Percentiles rank a stretch among this genome's conserved stretches.
Evolutionary conservation across 1,139 yeast species (phyloP).

Genomic region (Ashbya aceris): DNA sequence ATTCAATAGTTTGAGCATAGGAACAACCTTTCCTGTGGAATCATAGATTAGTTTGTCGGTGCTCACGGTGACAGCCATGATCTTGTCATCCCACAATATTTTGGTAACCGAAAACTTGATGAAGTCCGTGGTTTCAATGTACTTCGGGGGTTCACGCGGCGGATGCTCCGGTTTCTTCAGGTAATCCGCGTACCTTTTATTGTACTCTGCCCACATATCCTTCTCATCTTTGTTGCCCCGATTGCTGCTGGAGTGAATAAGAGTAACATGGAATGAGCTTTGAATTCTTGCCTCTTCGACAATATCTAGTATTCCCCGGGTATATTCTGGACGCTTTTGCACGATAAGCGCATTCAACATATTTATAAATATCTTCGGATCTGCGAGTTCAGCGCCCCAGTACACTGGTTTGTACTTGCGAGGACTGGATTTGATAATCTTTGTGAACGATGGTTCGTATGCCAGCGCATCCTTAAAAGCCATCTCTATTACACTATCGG

Average conservation of each 20-base stretch:
- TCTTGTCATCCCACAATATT: slow-evolving; percentile 43
- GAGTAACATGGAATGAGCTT: slow-evolving; percentile 63
- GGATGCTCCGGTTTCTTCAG: slow-evolving; percentile 7
- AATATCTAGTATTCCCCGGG: neutral
- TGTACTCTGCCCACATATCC: slow-evolving; percentile 29
- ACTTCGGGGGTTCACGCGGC: slow-evolving; percentile 3
- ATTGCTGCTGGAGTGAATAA: slow-evolving; percentile 45
- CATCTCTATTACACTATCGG: slow-evolving; percentile 31
- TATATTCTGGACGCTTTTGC: slow-evolving; percentile 11
- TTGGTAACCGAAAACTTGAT: slow-evolving; percentile 37
- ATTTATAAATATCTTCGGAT: slow-evolving; percentile 10
- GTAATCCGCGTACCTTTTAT: slow-evolving; percentile 14
- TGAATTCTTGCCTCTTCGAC: slow-evolving; percentile 38
- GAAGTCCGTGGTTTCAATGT: slow-evolving; percentile 11
- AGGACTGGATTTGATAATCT: slow-evolving; percentile 28
- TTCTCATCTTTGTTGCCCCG: slow-evolving; percentile 23
- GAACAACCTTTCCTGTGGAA: slow-evolving; percentile 15
- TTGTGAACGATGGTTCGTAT: slow-evolving; percentile 44
- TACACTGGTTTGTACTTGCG: slow-evolving; percentile 31
- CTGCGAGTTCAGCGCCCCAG: slow-evolving; percentile 31
- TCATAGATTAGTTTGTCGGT: slow-evolving; percentile 28
- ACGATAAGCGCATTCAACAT: slow-evolving; percentile 11
- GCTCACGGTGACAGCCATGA: slow-evolving; percentile 50
- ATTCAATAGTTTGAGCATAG: slow-evolving; percentile 35
- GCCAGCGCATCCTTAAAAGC: slow-evolving; percentile 44